Evolutionary conservation across 2,329 filamentous ascomycete genomes (phyloP), one percentile per base, ranked within the genome.

Genomic region (Lecanoromycetidae sp.): DNA sequence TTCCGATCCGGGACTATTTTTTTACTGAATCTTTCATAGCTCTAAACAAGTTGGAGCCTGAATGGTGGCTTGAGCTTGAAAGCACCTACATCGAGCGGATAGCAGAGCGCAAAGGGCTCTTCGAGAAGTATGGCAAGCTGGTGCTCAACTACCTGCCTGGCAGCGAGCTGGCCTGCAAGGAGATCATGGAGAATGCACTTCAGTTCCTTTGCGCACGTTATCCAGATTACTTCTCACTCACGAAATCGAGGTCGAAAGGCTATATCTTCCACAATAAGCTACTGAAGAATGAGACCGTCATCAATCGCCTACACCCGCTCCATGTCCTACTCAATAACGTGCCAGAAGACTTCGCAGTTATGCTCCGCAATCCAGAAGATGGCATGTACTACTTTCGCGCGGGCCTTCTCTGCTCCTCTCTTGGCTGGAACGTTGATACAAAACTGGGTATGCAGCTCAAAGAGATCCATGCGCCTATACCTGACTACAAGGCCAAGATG

Each of bases 11-110:
- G 13, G 13, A 9, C 23, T 29, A 30, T 19, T 12, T 23, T 25
- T 20, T 39, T n/a, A 10, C 44, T 48, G 15, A 48, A 32, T 15
- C 37, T 37, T 36, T 7, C 29, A 6, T 50, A 91, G 84, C 85
- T 2, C 68, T 90, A 7, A 80, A 75, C 35, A 93, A 86, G 56
- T 67, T 91, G 62, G 84, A 94, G 52, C 68, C 79, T 0, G 80
- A 93, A 59, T 94, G 82, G 76, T 94, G 87, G 87, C 69, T 94
- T n/a, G 87, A 94, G 63, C 71, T 94, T 2, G 85, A 91, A 55
- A 80, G 70, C 41, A 83, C 76, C 3, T 94, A 94, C 60, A 66
- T 65, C 37, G 57, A 71, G 1, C 76, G 82, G 19, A 80, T 94
- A 54, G 70, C 71, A 4, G 77, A 88, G 59, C 81, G 87, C 15